These are phyloP conservation scores for Floccularia luteovirens DNA, from an alignment of 768 basidiomycete species.

Conservation along the genomic window DNA sequence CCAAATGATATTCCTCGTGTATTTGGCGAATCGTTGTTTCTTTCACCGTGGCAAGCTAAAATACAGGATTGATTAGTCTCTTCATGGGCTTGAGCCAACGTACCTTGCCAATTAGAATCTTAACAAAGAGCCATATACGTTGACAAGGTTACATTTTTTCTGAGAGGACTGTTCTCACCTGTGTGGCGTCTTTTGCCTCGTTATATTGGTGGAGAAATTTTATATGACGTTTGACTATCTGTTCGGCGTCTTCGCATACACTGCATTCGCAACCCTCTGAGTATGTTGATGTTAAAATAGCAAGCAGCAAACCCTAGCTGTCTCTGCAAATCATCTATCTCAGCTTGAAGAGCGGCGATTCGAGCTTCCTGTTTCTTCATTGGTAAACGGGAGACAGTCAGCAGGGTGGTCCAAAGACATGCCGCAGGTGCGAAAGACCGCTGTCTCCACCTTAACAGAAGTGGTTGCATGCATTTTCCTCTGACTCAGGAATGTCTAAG, in stretches of 20 bases:
- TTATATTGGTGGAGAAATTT: slow-evolving; percentile 70
- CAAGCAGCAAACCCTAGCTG: slow-evolving; percentile 16
- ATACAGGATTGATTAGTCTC: slow-evolving; percentile 6
- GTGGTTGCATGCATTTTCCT: slow-evolving; percentile 18
- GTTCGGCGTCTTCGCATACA: slow-evolving; percentile 16
- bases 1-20: slow-evolving; percentile 64
- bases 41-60: slow-evolving; percentile 63
- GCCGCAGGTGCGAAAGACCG: no score
- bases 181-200: slow-evolving; percentile 77
- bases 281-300: neutral
- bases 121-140: neutral
- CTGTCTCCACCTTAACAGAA: slow-evolving; percentile 18
- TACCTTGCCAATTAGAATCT: slow-evolving; percentile 75
- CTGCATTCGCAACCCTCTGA: slow-evolving; percentile 9
- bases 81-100: slow-evolving; percentile 8
- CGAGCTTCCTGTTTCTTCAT: slow-evolving; percentile 19
- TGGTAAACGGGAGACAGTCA: neutral
- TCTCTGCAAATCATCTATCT: slow-evolving; percentile 17
- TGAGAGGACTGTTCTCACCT: slow-evolving; percentile 37
- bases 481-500: no score
- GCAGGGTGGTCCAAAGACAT: neutral
- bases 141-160: neutral
- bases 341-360: slow-evolving; percentile 14
- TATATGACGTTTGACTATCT: slow-evolving; percentile 53
- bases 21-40: slow-evolving; percentile 68